Conservation (phyloP, 495 filamentous ascomycete genomes). For the Penicillium pancosmium region DNA sequence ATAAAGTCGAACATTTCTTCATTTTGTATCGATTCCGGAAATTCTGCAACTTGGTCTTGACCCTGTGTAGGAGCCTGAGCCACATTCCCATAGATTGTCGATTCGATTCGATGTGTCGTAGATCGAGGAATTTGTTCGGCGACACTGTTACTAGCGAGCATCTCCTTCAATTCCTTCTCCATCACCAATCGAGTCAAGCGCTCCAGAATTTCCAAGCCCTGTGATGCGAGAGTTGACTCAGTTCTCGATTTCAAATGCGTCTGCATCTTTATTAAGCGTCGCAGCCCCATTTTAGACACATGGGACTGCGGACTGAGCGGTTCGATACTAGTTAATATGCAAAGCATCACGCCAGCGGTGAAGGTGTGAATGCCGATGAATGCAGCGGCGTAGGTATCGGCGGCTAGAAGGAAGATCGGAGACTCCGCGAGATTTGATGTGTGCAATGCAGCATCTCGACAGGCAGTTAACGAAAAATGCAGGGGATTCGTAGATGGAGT, state of each 20-base stretch:
- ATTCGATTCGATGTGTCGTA: neutral
- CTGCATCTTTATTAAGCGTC: conserved; percentile 25
- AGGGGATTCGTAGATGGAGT: conserved; percentile 7
- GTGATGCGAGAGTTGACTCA: conserved; percentile 23
- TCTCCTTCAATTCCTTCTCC: conserved; percentile 35
- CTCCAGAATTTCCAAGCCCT: conserved; percentile 31
- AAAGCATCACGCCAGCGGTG: conserved; percentile 31
- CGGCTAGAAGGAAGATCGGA: conserved; percentile 23
- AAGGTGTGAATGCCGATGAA: conserved; percentile 38
- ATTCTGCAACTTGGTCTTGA: neutral
- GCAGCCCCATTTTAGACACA: conserved; percentile 26
- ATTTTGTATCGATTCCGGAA: neutral
- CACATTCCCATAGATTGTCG: neutral
- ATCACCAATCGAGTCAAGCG: conserved; percentile 27
- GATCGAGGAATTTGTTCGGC: neutral
- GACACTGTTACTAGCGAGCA: conserved; percentile 12
- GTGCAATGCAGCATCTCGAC: conserved; percentile 30
- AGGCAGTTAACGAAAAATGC: conserved; percentile 17
- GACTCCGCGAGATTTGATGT: conserved; percentile 21
- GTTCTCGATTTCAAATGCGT: conserved; percentile 20
- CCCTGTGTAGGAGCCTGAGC: neutral
- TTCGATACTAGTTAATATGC: conserved; percentile 31
- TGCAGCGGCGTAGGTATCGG: conserved; percentile 33
- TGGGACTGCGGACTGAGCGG: conserved; percentile 20
- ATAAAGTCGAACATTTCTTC: conserved; percentile 9